Evolutionary conservation across 257 asterid species (phyloP).

Genomic region (Lithospermum erythrorhizon): DNA sequence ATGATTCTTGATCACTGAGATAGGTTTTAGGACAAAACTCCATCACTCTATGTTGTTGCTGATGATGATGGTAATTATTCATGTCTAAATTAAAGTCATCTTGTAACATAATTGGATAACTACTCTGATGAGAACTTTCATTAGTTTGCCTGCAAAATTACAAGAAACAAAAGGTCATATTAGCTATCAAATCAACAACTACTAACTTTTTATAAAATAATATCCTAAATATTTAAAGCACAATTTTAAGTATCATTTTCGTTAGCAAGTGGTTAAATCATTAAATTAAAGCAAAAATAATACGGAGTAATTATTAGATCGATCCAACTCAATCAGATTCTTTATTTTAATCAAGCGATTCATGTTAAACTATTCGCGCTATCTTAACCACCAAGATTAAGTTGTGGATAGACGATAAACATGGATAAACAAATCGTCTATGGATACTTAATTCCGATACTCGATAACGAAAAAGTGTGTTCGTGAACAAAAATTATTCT

Average conservation of each 20-base stretch:
- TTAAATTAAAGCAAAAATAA: too few species aligned
- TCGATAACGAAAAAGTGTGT: too few species aligned
- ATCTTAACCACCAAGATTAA: too few species aligned
- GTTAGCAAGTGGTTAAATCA: too few species aligned
- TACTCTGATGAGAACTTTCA: constrained; percentile 32
- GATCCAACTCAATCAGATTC: too few species aligned
- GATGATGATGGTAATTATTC: constrained; percentile 26
- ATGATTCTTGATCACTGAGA: constrained; percentile 16
- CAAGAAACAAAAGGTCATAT: constrained; percentile 26
- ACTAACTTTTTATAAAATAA: not conserved
- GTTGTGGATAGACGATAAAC: too few species aligned
- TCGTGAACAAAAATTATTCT: too few species aligned
- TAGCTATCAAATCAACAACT: not conserved
- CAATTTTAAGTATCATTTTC: not conserved
- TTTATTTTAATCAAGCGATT: too few species aligned
- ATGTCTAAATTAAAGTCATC: constrained; percentile 32
- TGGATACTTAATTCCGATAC: too few species aligned
- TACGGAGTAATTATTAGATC: too few species aligned
- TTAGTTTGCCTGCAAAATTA: constrained; percentile 39
- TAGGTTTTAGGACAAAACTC: constrained; percentile 14
- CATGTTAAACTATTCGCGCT: too few species aligned
- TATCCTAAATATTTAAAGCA: not conserved
- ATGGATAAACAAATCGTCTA: too few species aligned
- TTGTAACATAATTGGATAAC: constrained; percentile 30
- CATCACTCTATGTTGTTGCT: constrained; percentile 19